Evolutionary conservation across 192 early-diverging fungal species (phyloP).

Genomic region (Pecoramyces ruminantium): DNA sequence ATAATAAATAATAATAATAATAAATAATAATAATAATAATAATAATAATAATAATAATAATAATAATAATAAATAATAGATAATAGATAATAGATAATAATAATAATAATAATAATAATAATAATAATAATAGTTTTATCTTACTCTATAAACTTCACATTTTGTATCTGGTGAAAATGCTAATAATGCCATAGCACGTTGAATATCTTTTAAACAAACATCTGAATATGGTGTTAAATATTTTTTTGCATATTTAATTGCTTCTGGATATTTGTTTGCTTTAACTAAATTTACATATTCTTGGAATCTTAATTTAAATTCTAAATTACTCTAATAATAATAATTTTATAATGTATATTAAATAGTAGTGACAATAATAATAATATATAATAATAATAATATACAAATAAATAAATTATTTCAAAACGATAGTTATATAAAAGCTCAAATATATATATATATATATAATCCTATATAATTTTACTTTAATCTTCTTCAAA

Average conservation of each 20-base stretch:
- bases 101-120: not conserved
- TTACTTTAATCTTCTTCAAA: slow-evolving; percentile 75
- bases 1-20: not conserved
- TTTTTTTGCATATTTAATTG: slow-evolving; percentile 75
- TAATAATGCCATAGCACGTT: slow-evolving; percentile 78
- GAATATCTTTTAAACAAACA: slow-evolving; percentile 58
- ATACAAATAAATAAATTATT: not conserved
- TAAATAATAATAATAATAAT: not conserved
- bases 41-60: not conserved
- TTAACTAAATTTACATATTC: slow-evolving; percentile 85
- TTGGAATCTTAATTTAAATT: slow-evolving; percentile 89
- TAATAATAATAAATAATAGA: not conserved
- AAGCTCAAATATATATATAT: too few species aligned
- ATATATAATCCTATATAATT: too few species aligned
- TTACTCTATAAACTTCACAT: slow-evolving; percentile 67
- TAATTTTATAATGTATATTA: too few species aligned
- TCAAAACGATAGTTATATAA: too few species aligned
- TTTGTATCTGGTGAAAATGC: slow-evolving; percentile 60
- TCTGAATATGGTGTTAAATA: slow-evolving; percentile 61
- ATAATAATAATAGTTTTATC: not conserved
- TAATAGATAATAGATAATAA: too few species aligned
- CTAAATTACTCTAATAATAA: slow-evolving; percentile 63
- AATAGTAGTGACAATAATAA: too few species aligned
- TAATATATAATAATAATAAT: not conserved
- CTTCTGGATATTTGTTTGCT: slow-evolving; percentile 37